Evolutionary conservation across 176 grass and related monocot genomes (phyloP).

Genomic region (Oryza nivara): DNA sequence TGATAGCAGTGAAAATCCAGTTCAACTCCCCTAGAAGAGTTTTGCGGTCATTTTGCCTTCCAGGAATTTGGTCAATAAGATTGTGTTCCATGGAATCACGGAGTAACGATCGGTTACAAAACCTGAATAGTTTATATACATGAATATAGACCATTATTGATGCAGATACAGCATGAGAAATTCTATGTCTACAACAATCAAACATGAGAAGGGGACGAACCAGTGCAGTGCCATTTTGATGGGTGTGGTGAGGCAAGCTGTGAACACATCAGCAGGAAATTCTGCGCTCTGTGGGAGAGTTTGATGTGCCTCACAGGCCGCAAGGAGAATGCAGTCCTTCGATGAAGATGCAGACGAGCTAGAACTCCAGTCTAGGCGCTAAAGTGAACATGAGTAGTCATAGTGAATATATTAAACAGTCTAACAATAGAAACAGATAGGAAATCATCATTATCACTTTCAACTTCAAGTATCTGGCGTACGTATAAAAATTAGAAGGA

Average conservation of each 20-base stretch:
- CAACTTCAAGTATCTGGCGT: neutral
- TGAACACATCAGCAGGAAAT: conserved; percentile 97
- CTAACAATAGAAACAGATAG: conserved; percentile 18
- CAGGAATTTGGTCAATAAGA: conserved; percentile 91
- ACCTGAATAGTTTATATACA: conserved; percentile 62
- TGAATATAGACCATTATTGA: neutral
- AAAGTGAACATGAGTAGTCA: conserved; percentile 41
- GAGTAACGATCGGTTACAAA: conserved; percentile 80
- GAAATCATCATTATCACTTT: conserved; percentile 22
- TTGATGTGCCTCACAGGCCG: conserved; percentile 91
- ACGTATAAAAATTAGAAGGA: conserved; percentile 3
- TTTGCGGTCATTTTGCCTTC: conserved; percentile 97
- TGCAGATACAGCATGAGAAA: conserved; percentile 17
- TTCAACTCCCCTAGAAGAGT: conserved; percentile 95
- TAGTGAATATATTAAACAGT: conserved; percentile 8
- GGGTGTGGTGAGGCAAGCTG: conserved; percentile 90
- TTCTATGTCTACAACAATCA: neutral
- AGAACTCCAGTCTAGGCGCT: conserved; percentile 71
- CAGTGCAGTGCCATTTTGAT: conserved; percentile 99
- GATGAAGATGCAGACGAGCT: conserved; percentile 63
- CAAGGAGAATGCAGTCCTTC: conserved; percentile 98
- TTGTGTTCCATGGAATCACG: conserved; percentile 63
- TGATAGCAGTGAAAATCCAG: conserved; percentile 99
- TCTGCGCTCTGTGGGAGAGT: conserved; percentile 94
- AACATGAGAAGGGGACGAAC: conserved; percentile 29